phyloP scores from a whole-genome alignment of 2,329 filamentous ascomycete genomes.

The Pezicula carpinea region DNA sequence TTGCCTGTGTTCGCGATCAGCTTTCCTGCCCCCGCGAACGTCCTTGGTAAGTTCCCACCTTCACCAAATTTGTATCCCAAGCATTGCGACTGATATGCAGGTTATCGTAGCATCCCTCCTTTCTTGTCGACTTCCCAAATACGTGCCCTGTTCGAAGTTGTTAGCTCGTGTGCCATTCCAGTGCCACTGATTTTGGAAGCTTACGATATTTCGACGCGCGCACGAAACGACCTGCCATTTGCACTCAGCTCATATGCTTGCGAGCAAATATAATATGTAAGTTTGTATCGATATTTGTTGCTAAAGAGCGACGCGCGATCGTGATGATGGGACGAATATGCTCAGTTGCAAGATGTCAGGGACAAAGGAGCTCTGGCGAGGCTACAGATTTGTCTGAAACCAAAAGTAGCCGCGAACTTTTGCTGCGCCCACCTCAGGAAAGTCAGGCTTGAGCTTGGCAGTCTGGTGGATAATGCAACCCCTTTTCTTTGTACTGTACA shows the following conservation, averaged over 20 bases:
- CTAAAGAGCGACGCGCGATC: constrained; percentile 4
- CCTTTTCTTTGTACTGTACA: not conserved
- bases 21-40: constrained; percentile 4
- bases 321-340: constrained; percentile 3
- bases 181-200: constrained; percentile 25
- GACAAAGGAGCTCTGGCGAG: not conserved
- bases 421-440: not conserved
- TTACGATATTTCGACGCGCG: constrained; percentile 70
- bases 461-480: not conserved
- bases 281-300: constrained; percentile 8
- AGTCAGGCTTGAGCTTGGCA: not conserved
- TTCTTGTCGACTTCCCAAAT: constrained; percentile 91
- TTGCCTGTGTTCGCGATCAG: constrained; percentile 57
- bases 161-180: constrained; percentile 18
- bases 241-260: constrained; percentile 7
- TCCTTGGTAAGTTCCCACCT: constrained; percentile 51
- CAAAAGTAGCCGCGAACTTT: not conserved
- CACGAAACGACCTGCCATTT: constrained; percentile 69
- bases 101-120: constrained; percentile 99
- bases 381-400: not conserved
- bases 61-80: constrained; percentile 98
- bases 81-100: constrained; percentile 96
- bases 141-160: constrained; percentile 69
- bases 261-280: not conserved
- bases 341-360: not conserved